Evolutionary conservation across 164 flowering plant species (phyloP).

Genomic region (Umbellularia californica): DNA sequence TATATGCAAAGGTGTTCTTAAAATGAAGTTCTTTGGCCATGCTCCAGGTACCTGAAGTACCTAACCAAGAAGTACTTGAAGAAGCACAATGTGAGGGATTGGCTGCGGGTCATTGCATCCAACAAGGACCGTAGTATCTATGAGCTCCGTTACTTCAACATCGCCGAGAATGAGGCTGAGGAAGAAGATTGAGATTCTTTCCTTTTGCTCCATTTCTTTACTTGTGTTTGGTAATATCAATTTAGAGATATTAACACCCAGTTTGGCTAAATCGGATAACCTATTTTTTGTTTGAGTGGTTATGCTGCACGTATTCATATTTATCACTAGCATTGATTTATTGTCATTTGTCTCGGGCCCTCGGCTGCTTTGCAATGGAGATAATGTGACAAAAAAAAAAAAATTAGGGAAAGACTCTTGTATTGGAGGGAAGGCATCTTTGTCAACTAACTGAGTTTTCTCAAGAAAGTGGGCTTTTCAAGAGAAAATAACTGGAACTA

Average conservation of each 20-base stretch:
- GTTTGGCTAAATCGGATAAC: slow-evolving; percentile 1
- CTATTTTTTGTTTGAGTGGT: too few relatives aligned
- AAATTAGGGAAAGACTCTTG: too few relatives aligned
- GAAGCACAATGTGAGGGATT: slow-evolving; percentile 79
- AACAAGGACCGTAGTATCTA: slow-evolving; percentile 67
- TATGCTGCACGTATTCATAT: too few relatives aligned
- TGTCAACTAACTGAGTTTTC: too few relatives aligned
- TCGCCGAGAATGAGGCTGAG: slow-evolving; percentile 74
- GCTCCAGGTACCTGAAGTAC: slow-evolving; percentile 60
- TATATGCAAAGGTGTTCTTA: background rate
- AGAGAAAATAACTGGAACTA: too few relatives aligned
- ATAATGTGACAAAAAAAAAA: too few relatives aligned
- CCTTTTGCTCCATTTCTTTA: background rate
- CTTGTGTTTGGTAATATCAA: background rate
- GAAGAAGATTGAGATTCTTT: slow-evolving; percentile 34
- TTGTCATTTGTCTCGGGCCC: too few relatives aligned
- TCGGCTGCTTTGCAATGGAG: too few relatives aligned
- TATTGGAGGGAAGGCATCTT: too few relatives aligned
- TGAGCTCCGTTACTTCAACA: slow-evolving; percentile 76
- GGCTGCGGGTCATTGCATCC: slow-evolving; percentile 71
- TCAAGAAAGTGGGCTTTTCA: too few relatives aligned
- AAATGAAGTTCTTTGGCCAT: background rate
- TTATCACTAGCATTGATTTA: too few relatives aligned
- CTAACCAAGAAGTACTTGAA: slow-evolving; percentile 72
- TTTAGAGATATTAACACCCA: background rate